A percentile compares a stretch with the other conserved stretches of the same genome.
These are phyloP conservation scores for Murraya paniculata DNA, from an alignment of 345 rosid species.

Conservation along the genomic window DNA sequence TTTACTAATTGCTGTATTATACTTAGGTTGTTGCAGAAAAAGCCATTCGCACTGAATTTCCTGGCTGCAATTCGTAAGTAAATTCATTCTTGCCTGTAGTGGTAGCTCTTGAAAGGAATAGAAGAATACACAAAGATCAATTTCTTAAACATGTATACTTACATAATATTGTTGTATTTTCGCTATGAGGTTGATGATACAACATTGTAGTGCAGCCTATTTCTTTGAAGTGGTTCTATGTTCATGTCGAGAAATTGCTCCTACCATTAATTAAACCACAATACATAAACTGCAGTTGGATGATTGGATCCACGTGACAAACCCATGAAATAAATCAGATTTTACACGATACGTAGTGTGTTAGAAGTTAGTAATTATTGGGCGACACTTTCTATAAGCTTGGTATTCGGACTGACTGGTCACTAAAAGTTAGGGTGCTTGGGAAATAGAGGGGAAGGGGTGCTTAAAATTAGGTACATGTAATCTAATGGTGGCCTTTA, in stretches of 20 bases:
- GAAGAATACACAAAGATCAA: neutral
- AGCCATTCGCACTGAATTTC: slow-evolving; percentile 60
- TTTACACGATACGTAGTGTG: neutral
- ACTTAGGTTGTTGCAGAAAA: slow-evolving; percentile 69
- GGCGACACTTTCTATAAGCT: neutral
- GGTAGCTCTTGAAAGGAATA: slow-evolving; percentile 2
- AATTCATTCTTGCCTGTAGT: slow-evolving; percentile 13
- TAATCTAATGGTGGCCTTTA: neutral
- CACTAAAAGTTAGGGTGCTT: neutral
- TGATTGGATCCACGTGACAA: neutral
- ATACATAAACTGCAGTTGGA: neutral
- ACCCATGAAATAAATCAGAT: neutral
- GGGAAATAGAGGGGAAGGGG: neutral
- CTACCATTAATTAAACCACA: neutral
- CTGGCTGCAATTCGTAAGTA: slow-evolving; percentile 69
- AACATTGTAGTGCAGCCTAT: neutral
- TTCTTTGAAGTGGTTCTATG: neutral
- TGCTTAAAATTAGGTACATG: neutral
- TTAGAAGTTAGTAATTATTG: neutral
- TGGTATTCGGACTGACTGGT: neutral
- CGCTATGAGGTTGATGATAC: neutral
- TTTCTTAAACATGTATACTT: neutral
- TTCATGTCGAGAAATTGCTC: neutral
- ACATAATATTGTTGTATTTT: neutral
- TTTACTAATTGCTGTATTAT: slow-evolving; percentile 28